Conservation (phyloP, 495 filamentous ascomycete species). For the Copromyces sp. region DNA sequence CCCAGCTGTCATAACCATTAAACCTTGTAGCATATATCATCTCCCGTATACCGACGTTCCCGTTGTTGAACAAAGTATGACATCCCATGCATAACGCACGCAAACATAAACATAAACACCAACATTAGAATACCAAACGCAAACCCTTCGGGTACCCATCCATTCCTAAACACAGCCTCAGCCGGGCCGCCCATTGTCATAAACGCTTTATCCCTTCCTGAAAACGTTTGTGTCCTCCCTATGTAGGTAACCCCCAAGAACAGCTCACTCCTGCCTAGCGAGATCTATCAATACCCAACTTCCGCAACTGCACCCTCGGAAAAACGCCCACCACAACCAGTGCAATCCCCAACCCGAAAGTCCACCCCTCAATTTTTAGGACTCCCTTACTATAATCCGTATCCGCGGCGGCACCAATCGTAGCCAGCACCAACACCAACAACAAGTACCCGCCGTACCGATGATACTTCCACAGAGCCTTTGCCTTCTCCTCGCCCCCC, state of each 20-base stretch:
- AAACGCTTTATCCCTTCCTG: neutral
- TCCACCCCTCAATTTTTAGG: slow-evolving; percentile 64
- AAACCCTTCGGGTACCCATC: neutral
- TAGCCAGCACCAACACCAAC: slow-evolving; percentile 57
- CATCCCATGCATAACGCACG: neutral
- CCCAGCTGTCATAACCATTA: neutral
- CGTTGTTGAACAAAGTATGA: neutral
- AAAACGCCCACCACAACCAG: slow-evolving; percentile 58
- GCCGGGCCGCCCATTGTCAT: neutral
- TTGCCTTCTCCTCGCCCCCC: slow-evolving; percentile 70
- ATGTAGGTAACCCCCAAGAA: neutral
- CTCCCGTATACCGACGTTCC: neutral
- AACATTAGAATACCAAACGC: neutral
- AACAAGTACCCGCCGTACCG: slow-evolving; percentile 67
- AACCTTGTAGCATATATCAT: neutral
- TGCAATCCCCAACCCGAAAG: slow-evolving; percentile 47
- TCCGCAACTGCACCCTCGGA: slow-evolving; percentile 71
- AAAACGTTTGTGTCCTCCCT: neutral
- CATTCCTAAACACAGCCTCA: neutral
- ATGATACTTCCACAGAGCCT: slow-evolving; percentile 82
- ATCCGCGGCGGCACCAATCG: slow-evolving; percentile 63
- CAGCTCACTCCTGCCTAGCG: neutral
- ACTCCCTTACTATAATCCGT: slow-evolving; percentile 55
- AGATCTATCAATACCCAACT: slow-evolving; percentile 51
- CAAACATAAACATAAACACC: neutral